phyloP scores from a whole-genome alignment of 805 yeast species.

The Pachysolen tannophilus region DNA sequence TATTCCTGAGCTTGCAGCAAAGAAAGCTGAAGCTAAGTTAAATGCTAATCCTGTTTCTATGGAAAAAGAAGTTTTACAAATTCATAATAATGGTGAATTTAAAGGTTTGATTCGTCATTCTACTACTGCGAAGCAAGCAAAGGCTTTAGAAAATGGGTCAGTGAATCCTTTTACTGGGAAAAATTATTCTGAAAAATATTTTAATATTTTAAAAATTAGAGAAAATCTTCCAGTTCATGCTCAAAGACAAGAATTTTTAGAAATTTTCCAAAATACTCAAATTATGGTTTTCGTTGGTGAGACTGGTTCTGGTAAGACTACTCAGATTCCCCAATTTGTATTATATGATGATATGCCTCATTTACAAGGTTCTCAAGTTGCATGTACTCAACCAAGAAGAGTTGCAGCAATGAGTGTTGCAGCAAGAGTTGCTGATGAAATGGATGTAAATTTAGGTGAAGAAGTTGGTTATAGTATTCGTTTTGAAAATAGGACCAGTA shows the following conservation, averaged over 20 bases:
- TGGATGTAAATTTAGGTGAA: slow-evolving; percentile 88
- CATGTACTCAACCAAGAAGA: slow-evolving; percentile 95
- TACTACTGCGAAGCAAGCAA: slow-evolving; percentile 62
- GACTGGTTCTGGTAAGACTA: slow-evolving; percentile 98
- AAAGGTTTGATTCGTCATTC: slow-evolving; percentile 44
- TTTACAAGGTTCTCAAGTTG: slow-evolving; percentile 73
- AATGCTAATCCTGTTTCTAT: slow-evolving; percentile 38
- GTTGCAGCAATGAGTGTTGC: slow-evolving; percentile 99
- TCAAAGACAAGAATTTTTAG: slow-evolving; percentile 83
- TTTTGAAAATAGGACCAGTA: slow-evolving; percentile 82
- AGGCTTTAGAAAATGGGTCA: slow-evolving; percentile 45
- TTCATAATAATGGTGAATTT: slow-evolving; percentile 65
- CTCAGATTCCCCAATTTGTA: slow-evolving; percentile 97
- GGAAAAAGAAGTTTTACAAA: slow-evolving; percentile 28
- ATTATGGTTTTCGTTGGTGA: slow-evolving; percentile 98
- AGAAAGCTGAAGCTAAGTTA: slow-evolving; percentile 51
- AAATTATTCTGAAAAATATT: slow-evolving; percentile 55
- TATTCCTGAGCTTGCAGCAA: slow-evolving; percentile 59
- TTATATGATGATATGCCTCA: slow-evolving; percentile 90
- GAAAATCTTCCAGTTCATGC: slow-evolving; percentile 90
- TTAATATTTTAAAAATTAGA: slow-evolving; percentile 69
- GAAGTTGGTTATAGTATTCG: slow-evolving; percentile 95
- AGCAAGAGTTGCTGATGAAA: slow-evolving; percentile 92
- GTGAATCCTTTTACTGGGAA: slow-evolving; percentile 77
- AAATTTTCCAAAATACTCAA: slow-evolving; percentile 78